Percentiles rank a stretch among this genome's conserved stretches.
These are phyloP conservation scores for Fusarium drepaniforme DNA, from an alignment of 2,329 filamentous ascomycete genomes.

Conservation along the genomic window DNA sequence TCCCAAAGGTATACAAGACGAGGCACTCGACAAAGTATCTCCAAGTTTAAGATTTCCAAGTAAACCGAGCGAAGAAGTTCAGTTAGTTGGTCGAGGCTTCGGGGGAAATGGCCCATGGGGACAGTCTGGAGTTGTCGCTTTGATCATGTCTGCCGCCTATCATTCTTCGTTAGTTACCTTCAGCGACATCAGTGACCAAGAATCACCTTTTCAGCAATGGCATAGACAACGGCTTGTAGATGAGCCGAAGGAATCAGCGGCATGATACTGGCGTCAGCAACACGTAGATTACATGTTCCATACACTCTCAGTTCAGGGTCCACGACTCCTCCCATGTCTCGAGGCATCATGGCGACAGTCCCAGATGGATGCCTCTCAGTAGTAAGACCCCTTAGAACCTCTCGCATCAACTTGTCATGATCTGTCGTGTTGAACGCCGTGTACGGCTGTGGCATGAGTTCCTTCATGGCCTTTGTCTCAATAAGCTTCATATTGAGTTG, in stretches of 20 bases:
- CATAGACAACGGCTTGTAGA: conserved; percentile 48
- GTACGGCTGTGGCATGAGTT: conserved; percentile 18
- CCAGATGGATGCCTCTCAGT: conserved; percentile 24
- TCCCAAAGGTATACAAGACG: not conserved
- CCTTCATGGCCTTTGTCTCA: conserved; percentile 15
- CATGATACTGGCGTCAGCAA: conserved; percentile 44
- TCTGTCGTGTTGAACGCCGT: conserved; percentile 11
- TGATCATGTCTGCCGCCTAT: conserved; percentile 26
- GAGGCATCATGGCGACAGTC: conserved; percentile 21
- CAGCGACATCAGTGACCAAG: rapidly evolving
- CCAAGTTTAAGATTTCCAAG: too few species aligned
- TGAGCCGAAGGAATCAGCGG: conserved; percentile 43
- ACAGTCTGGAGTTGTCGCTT: conserved; percentile 1
- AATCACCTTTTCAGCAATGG: conserved; percentile 45
- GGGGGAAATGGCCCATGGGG: conserved; percentile 1
- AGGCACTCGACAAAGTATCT: too few species aligned
- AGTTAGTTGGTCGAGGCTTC: not conserved
- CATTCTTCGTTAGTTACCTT: not conserved
- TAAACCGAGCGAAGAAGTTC: not conserved
- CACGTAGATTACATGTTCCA: conserved; percentile 40
- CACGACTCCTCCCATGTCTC: conserved; percentile 34
- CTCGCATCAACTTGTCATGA: not conserved
- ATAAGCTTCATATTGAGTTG: conserved; percentile 20
- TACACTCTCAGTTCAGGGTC: conserved; percentile 42
- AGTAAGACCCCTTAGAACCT: not conserved